Evolutionary conservation across 305 asterid species (phyloP).

Genomic region (Rubia peregrina): DNA sequence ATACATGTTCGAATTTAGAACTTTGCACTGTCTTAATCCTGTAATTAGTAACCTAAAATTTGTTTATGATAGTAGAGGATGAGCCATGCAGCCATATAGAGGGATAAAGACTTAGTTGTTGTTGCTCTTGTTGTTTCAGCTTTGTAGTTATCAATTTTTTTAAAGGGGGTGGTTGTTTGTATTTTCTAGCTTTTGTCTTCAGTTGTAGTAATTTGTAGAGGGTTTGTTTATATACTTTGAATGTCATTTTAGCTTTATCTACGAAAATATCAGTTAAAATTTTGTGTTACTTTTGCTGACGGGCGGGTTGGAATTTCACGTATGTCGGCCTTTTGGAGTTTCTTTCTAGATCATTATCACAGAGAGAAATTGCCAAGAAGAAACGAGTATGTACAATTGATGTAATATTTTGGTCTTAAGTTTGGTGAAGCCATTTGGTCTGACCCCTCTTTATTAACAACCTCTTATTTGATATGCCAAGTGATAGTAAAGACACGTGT

Average conservation of each 20-base stretch:
- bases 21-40: too few relatives aligned
- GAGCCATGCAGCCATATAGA: too few relatives aligned
- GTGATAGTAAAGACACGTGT: conserved; percentile 93
- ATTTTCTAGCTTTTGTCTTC: neutral
- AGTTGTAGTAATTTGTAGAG: neutral
- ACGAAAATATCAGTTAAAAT: neutral
- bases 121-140: neutral
- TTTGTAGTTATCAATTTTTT: conserved; percentile 36
- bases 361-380: conserved; percentile 75
- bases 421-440: conserved; percentile 3
- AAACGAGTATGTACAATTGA: conserved; percentile 59
- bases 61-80: too few relatives aligned
- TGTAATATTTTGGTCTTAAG: conserved; percentile 4
- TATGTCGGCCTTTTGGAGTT: conserved; percentile 69
- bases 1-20: too few relatives aligned
- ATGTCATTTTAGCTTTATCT: neutral
- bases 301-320: conserved; percentile 76
- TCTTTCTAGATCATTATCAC: conserved; percentile 84
- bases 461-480: conserved; percentile 22
- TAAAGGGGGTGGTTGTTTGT: neutral
- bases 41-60: too few relatives aligned
- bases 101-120: too few relatives aligned
- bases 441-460: neutral
- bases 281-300: neutral
- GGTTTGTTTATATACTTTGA: neutral